These are phyloP conservation scores for Elaeis guineensis DNA, from an alignment of 176 grass and related monocot genomes.

Conservation along the genomic window DNA sequence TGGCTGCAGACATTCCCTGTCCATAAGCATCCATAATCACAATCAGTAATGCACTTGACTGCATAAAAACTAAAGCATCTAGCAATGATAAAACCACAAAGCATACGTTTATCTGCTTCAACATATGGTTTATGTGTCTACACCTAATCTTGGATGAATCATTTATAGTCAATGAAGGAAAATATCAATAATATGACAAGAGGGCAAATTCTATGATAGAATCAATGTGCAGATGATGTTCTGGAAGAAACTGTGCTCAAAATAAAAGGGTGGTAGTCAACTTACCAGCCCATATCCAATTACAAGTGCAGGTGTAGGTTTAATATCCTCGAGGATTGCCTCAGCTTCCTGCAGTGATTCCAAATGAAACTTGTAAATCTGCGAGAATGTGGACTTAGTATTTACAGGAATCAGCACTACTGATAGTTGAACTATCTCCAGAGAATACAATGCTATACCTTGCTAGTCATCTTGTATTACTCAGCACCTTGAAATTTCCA, in stretches of 20 bases:
- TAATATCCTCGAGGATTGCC: constrained; percentile 82
- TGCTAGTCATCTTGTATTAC: no score
- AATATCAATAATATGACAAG: no score
- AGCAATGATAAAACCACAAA: no score
- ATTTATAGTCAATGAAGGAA: no score
- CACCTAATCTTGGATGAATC: no score
- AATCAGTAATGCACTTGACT: constrained; percentile 19
- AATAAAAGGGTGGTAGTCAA: constrained; percentile 1
- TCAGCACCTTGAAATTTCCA: no score
- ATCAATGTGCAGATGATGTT: constrained; percentile 8
- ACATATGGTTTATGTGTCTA: no score
- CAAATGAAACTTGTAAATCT: constrained; percentile 18
- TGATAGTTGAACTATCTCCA: no score
- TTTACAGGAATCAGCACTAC: no score
- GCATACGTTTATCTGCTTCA: no score
- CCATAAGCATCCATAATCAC: constrained; percentile 16
- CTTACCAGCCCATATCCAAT: constrained; percentile 61
- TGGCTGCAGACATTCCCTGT: constrained; percentile 63
- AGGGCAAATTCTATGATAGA: background rate
- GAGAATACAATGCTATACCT: no score
- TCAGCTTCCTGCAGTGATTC: constrained; percentile 64
- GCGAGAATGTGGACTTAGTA: no score
- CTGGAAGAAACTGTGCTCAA: background rate
- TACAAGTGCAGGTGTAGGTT: constrained; percentile 65
- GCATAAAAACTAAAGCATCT: constrained; percentile 4